Base-by-base conservation (phyloP, 2,329 filamentous ascomycete genomes). In the Microdochium trichocladiopsis region DNA sequence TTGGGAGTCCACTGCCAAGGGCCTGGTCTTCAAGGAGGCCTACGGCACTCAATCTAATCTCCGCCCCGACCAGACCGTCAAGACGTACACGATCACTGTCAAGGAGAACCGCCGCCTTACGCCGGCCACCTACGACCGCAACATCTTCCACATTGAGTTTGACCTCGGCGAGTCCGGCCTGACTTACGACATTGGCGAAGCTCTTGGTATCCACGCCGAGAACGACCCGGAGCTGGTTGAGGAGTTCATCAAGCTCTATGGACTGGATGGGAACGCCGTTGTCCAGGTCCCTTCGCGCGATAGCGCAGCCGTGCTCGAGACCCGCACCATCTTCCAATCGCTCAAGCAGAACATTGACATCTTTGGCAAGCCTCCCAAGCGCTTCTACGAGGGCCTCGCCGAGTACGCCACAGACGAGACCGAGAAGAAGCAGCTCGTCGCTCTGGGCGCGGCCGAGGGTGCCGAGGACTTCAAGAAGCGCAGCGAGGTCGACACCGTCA, bases 61-160 rank as follows among this genome's bases (percentile, higher is more conserved):
- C 41, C 88, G 94, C 51, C 94, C 94, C 11, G 94, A 99, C 63
- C 76, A 95, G 51, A 74, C 87, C 10, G 84, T 90, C 64, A 91
- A 93, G 80, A 97, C 93, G 2, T 86, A 82, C 63, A 89, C 90
- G 43, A 87, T 96, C 51, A 87, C 84, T 51, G 92, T 99, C 70
- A 90, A 95, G 76, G 94, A 97, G 76, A 96, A 95, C 74, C 89
- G 94, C 56, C 85, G 94, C 57, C 81, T 99, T 52, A 99, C 94
- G 0, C 94, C 94, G 2, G 63, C 72, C 23, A 87, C 85, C 28
- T 99, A 99, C 67, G 92, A 97, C 70, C 90, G 94, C 61, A 96
- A 99, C 79, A 97, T 99, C 71, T 99, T 99, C 86, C 94, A 99
- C 75, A 97, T 99, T 57, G 94, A 99, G 72, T 99, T 99, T 64